These are phyloP conservation scores for Geum urbanum DNA, from an alignment of 306 rosid genomes.

Conservation along the genomic window DNA sequence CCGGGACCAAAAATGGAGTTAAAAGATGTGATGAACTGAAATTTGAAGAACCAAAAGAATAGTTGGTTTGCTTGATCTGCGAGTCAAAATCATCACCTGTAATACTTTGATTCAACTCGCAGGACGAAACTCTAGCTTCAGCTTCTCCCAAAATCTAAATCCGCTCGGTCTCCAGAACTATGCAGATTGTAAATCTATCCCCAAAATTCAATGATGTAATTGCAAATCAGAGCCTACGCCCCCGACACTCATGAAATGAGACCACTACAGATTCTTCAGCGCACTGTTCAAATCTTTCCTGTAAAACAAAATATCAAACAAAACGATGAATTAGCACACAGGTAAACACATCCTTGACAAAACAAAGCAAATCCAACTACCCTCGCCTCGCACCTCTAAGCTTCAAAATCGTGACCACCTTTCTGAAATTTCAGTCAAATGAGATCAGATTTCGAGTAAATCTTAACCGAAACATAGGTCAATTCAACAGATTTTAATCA, in stretches of 20 bases:
- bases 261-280: conserved; percentile 23
- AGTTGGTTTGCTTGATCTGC: conserved; percentile 32
- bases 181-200: conserved; percentile 36
- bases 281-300: conserved; percentile 36
- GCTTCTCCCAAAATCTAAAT: conserved; percentile 10
- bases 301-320: conserved; percentile 18
- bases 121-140: conserved; percentile 4
- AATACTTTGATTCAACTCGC: conserved; percentile 31
- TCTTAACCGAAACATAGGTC: conserved; percentile 14
- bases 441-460: conserved; percentile 20
- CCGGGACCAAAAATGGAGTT: conserved; percentile 8
- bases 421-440: conserved; percentile 25
- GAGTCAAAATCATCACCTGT: conserved; percentile 49
- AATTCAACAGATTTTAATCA: neutral
- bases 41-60: conserved; percentile 18
- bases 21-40: conserved; percentile 1
- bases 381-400: conserved; percentile 29
- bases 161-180: conserved; percentile 18
- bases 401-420: conserved; percentile 13
- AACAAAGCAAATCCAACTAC: conserved; percentile 16
- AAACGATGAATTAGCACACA: conserved; percentile 15
- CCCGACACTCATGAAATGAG: conserved; percentile 22
- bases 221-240: conserved; percentile 42
- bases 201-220: conserved; percentile 22
- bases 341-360: conserved; percentile 19